Percentiles rank a stretch among this genome's conserved stretches.
These are phyloP conservation scores for Pseudopithomyces maydicus DNA, from an alignment of 2,329 filamentous ascomycete species.

Conservation along the genomic window DNA sequence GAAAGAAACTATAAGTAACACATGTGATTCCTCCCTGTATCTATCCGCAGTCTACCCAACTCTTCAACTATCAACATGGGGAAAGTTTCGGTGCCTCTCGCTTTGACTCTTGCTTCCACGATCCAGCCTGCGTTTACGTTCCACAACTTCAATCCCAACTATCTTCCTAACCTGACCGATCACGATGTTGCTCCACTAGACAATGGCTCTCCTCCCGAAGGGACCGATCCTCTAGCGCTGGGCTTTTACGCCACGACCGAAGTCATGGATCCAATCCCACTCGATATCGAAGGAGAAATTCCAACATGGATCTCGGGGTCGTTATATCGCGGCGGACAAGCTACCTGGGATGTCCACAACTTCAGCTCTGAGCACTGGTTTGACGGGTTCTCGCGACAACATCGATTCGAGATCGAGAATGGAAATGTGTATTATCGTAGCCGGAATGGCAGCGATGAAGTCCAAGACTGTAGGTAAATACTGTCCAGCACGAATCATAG, in stretches of 20 bases:
- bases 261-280: not conserved
- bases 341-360: slow-evolving; percentile 11
- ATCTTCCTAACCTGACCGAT: not conserved
- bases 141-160: not conserved
- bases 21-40: no score
- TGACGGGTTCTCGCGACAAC: slow-evolving; percentile 12
- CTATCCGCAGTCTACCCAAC: no score
- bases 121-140: not conserved
- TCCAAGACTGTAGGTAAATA: slow-evolving; percentile 4
- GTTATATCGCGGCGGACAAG: slow-evolving; percentile 12
- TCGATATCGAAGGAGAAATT: slow-evolving; percentile 10
- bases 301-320: slow-evolving; percentile 8
- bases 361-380: slow-evolving; percentile 12
- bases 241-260: slow-evolving; percentile 12
- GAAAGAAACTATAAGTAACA: not conserved
- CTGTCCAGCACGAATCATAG: not conserved
- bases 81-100: not conserved
- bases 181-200: not conserved
- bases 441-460: slow-evolving; percentile 8
- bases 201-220: slow-evolving; percentile 7
- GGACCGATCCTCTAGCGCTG: slow-evolving; percentile 1
- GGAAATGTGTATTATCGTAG: slow-evolving; percentile 9
- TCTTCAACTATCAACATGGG: not conserved
- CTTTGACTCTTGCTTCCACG: not conserved
- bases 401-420: slow-evolving; percentile 11